Conservation (phyloP, 345 rosid genomes). For the Sonneratia alba region DNA sequence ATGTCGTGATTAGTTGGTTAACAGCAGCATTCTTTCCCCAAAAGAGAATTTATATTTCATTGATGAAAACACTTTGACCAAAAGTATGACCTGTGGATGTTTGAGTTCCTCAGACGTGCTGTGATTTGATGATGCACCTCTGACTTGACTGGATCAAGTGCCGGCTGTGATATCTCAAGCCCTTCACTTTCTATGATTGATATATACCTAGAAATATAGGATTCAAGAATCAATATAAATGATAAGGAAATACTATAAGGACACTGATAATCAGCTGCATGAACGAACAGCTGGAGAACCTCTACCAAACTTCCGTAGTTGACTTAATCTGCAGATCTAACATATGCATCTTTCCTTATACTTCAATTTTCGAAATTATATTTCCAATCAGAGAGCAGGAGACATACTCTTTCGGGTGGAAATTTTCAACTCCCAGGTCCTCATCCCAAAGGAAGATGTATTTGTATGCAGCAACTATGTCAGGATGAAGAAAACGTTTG, state of each 20-base stretch:
- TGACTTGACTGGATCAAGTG: conserved; percentile 41
- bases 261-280: neutral
- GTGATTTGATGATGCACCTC: conserved; percentile 70
- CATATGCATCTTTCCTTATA: neutral
- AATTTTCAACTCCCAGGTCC: conserved; percentile 66
- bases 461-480: conserved; percentile 43
- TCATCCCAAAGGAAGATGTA: conserved; percentile 71
- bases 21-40: neutral
- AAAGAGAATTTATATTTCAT: neutral
- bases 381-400: neutral
- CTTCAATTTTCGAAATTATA: neutral
- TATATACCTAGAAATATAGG: conserved; percentile 28
- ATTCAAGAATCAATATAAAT: neutral
- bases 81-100: conserved; percentile 49
- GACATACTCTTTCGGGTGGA: conserved; percentile 41
- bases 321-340: neutral
- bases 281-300: neutral
- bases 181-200: conserved; percentile 41
- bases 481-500: conserved; percentile 74
- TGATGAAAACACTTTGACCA: neutral
- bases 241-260: neutral
- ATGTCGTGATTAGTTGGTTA: neutral
- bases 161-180: conserved; percentile 69
- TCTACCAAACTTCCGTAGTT: neutral
- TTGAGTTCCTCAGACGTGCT: conserved; percentile 40